Percentiles rank a stretch among this genome's conserved stretches.
phyloP scores from a whole-genome alignment of 2,329 filamentous ascomycete genomes.

The Aspergillus sp. region DNA sequence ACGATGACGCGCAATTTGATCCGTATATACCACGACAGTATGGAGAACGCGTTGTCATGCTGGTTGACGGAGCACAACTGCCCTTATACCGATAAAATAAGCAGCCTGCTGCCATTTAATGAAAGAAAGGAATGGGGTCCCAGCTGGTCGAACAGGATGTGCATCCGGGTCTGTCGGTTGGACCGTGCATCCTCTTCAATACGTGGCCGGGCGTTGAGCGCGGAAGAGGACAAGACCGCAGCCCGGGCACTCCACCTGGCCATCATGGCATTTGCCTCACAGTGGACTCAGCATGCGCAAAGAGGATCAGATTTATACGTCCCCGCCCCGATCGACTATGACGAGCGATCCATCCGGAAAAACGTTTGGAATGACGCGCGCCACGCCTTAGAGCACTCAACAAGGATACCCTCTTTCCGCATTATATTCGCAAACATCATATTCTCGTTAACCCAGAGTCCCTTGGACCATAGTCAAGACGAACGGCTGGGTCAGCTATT shows the following conservation, averaged over 20 bases:
- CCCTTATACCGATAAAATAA: not conserved
- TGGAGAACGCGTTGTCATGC: conserved; percentile 8
- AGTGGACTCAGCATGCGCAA: conserved; percentile 8
- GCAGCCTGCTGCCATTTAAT: not conserved
- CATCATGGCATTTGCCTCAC: conserved; percentile 3
- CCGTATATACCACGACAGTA: conserved; percentile 8
- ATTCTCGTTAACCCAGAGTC: conserved; percentile 1
- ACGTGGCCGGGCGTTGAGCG: not conserved
- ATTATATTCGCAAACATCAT: conserved; percentile 5
- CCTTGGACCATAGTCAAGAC: not conserved
- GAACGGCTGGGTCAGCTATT: not conserved
- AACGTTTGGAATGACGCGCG: conserved; percentile 3
- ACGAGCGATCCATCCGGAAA: not conserved
- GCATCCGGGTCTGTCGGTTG: not conserved
- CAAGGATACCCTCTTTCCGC: not conserved
- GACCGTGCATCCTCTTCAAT: conserved; percentile 1
- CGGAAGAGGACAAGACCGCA: not conserved
- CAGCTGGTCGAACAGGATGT: conserved; percentile 6
- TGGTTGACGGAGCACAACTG: conserved; percentile 8
- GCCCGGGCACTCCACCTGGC: not conserved
- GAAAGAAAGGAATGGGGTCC: conserved; percentile 4
- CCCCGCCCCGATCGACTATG: not conserved
- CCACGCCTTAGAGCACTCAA: conserved; percentile 2
- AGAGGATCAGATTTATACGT: not conserved
- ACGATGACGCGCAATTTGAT: conserved; percentile 1